phyloP scores from a whole-genome alignment of 176 grass and related monocot genomes.

The Olyra latifolia region DNA sequence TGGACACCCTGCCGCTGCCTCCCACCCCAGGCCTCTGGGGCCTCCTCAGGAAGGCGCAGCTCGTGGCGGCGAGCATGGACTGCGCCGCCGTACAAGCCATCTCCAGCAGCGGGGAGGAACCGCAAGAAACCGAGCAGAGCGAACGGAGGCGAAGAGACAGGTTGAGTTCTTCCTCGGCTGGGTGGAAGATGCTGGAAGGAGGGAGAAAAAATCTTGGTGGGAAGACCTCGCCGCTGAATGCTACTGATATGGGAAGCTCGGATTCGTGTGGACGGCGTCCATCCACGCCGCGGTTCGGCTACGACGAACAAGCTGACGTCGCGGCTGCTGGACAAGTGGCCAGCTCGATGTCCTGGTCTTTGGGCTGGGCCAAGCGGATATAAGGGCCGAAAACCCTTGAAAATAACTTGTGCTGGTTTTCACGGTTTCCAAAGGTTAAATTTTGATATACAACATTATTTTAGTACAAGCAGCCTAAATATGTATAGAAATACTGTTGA shows the following conservation, averaged over 20 bases:
- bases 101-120: not conserved
- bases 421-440: no score
- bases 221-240: not conserved
- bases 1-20: constrained; percentile 34
- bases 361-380: no score
- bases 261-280: not conserved
- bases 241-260: not conserved
- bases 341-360: no score
- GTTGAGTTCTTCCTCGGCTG: not conserved
- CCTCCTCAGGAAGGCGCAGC: constrained; percentile 21
- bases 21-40: constrained; percentile 20
- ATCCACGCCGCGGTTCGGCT: not conserved
- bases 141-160: not conserved
- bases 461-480: no score
- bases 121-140: not conserved
- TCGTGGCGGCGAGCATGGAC: constrained; percentile 66
- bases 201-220: not conserved
- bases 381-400: no score
- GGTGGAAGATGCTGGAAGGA: not conserved
- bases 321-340: no score
- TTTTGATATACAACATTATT: no score
- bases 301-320: no score
- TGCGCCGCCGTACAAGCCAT: constrained; percentile 78
- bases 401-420: no score
- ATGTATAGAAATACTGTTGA: no score